Base-by-base conservation (phyloP, 441 rosid species). In the Rhodomyrtus psidioides region DNA sequence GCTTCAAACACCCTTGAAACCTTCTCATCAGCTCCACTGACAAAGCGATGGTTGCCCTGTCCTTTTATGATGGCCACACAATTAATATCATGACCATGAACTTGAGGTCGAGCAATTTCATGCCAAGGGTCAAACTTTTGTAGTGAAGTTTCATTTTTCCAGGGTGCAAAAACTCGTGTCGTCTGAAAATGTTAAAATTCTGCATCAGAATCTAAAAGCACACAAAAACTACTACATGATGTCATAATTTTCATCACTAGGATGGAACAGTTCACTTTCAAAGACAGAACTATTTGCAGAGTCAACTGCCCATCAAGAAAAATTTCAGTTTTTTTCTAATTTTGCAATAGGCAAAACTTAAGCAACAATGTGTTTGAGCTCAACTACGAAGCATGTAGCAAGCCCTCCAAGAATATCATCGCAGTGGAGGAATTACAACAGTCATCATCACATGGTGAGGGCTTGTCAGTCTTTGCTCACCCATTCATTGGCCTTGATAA, bases 1-100 rank as follows among this genome's bases (percentile, higher is more conserved):
- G 99, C 98, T 92, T 96, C 99, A 88, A 97, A 97, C 75, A 97
- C 98, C 91, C 99, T 91, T 56, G 93, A 94, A 89, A 97, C 99
- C 92, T 96, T 97, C 94, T 97, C 99, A 84, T 96, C 99, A 62
- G 99, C 98, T 85, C 99, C 99, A 89, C 99, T 88, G 39, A 97
- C 93, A 92, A 94, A 97, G 79, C 95, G 96, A 91, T 95, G 96
- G 91, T 96, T 96, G 55, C 98, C 98, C 88, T 93, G 92, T 83
- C 98, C 99, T 90, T 89, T 96, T 84, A 97, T 93, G 87, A 96
- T 92, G 87, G 95, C 89, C 81, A 92, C 95, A 90, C 98, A 96
- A 56, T 95, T 96, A 58, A 97, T 94, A 87, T 96, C 99, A 84
- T 97, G 99, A 39, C 99, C 99, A 89, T 97, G 99, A 91, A 97